Percentiles rank a stretch among this genome's conserved stretches.
Conservation (phyloP, 192 early-diverging fungal species). For the Rhizophagus clarus region DNA sequence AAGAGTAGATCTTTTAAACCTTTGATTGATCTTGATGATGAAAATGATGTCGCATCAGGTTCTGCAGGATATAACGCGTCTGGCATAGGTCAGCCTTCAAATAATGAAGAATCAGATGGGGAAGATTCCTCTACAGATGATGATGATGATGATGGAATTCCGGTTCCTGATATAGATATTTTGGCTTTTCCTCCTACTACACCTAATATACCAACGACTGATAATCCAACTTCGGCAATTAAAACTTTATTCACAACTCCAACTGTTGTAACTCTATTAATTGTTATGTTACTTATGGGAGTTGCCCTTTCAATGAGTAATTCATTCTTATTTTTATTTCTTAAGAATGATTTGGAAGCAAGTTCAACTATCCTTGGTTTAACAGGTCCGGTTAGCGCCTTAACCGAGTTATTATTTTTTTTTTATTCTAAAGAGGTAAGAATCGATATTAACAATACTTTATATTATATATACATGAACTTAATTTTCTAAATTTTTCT, state of each 20-base stretch:
- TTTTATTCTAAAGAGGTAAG: conserved; percentile 51
- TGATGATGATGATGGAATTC: conserved; percentile 21
- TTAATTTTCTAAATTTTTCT: neutral
- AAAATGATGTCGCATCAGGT: conserved; percentile 18
- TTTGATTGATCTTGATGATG: conserved; percentile 26
- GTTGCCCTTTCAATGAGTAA: conserved; percentile 45
- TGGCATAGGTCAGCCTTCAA: conserved; percentile 12
- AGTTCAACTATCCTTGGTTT: conserved; percentile 44
- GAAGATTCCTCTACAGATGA: conserved; percentile 23
- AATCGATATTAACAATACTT: neutral
- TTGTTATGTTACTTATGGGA: conserved; percentile 53
- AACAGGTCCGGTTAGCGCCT: conserved; percentile 45
- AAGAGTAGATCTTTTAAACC: conserved; percentile 21
- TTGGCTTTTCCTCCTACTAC: conserved; percentile 30
- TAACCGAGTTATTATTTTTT: conserved; percentile 47
- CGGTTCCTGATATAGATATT: conserved; percentile 34
- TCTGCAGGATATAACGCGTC: conserved; percentile 29
- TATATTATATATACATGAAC: neutral
- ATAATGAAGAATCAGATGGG: conserved; percentile 18
- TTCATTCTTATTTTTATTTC: conserved; percentile 46
- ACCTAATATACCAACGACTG: conserved; percentile 36
- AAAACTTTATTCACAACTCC: conserved; percentile 35
- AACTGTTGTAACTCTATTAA: conserved; percentile 40
- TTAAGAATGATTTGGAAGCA: conserved; percentile 46
- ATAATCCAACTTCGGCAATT: conserved; percentile 3